Percentiles rank a stretch among this genome's conserved stretches.
Conservation (phyloP, 2,329 filamentous ascomycete genomes). For the Epichloe sylvatica region DNA sequence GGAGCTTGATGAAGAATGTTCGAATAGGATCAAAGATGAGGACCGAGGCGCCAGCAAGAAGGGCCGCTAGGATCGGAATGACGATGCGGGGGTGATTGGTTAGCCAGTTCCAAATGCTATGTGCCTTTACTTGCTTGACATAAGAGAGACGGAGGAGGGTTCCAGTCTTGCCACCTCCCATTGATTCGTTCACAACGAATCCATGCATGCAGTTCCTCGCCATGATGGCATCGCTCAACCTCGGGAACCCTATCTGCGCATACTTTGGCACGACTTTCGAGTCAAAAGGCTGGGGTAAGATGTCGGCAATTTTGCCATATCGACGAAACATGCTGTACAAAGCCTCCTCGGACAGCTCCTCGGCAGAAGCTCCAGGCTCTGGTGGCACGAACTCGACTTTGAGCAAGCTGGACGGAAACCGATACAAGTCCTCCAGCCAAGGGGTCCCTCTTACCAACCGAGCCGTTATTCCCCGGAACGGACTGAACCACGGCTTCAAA, state of each 20-base stretch:
- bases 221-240: constrained; percentile 65
- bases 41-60: constrained; percentile 72
- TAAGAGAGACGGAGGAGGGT: constrained; percentile 74
- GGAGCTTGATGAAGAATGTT: constrained; percentile 80
- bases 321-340: constrained; percentile 76
- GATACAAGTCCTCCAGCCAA: constrained; percentile 86
- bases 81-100: constrained; percentile 75
- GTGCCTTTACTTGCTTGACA: constrained; percentile 60
- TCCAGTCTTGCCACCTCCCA: constrained; percentile 63
- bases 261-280: constrained; percentile 74
- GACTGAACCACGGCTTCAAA: constrained; percentile 82
- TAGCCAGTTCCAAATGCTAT: constrained; percentile 80
- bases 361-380: constrained; percentile 53
- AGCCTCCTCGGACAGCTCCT: constrained; percentile 73
- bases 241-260: constrained; percentile 64
- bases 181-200: constrained; percentile 51
- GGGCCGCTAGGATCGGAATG: constrained; percentile 65
- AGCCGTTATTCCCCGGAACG: constrained; percentile 56
- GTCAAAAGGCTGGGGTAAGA: constrained; percentile 66
- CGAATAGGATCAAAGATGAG: constrained; percentile 88
- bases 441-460: constrained; percentile 69
- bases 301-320: constrained; percentile 84
- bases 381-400: constrained; percentile 74
- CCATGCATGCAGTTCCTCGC: constrained; percentile 89
- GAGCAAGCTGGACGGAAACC: constrained; percentile 62